These are phyloP conservation scores for Trichosporon ovoides DNA, from an alignment of 1,284 basidiomycete genomes.

Conservation along the genomic window DNA sequence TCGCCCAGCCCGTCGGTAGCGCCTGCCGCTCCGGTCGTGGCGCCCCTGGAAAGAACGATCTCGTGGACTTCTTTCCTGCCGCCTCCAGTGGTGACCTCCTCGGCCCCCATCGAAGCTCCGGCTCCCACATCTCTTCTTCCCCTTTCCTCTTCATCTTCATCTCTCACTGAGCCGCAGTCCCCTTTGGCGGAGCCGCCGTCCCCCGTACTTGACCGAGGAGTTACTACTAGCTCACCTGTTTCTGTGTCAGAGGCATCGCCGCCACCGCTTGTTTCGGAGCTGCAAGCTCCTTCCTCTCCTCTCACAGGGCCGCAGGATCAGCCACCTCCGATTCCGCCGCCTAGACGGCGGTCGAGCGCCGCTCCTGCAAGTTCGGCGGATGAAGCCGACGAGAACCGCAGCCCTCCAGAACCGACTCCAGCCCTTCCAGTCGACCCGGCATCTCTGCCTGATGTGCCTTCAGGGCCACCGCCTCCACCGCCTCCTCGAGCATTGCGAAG, in stretches of 20 bases:
- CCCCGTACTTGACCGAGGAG: background rate
- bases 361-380: background rate
- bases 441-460: background rate
- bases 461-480: background rate
- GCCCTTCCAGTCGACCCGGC: background rate
- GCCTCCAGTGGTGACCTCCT: background rate
- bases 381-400: background rate
- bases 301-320: background rate
- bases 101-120: constrained; percentile 1
- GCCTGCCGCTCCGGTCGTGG: constrained; percentile 4
- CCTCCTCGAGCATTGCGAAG: background rate
- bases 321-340: background rate
- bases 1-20: constrained; percentile 5
- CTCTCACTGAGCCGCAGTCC: background rate
- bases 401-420: background rate
- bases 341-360: background rate
- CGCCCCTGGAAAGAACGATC: background rate
- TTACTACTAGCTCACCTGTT: background rate
- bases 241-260: background rate
- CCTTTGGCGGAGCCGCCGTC: background rate
- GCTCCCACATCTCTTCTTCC: background rate
- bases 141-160: background rate
- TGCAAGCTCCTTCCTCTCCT: background rate
- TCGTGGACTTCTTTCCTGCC: background rate
- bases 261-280: background rate